Evolutionary conservation across 139 green algal species (phyloP), one percentile per base, ranked within the genome.

Genomic region (Volvox africanus): DNA sequence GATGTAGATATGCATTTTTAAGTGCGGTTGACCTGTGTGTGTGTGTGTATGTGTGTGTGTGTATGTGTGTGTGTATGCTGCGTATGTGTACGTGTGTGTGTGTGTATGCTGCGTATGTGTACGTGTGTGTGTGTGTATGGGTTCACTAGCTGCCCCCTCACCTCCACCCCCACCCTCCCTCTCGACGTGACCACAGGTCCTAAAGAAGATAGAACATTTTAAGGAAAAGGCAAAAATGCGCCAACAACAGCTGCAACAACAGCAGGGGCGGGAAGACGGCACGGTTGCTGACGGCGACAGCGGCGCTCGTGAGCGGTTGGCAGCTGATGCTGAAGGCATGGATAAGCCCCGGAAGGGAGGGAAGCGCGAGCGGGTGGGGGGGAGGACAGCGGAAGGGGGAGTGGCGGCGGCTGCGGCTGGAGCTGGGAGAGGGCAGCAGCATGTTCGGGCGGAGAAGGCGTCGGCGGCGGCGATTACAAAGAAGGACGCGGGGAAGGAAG

Each of bases 161-260:
- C n/a, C n/a, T n/a, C n/a, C n/a, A n/a, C n/a, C n/a, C n/a, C n/a
- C n/a, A n/a, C n/a, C n/a, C n/a, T n/a, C n/a, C n/a, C n/a, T 55
- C 44, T 55, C 5, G 44, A 55, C 9, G 44, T 55, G 26, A 36
- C 21, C 32, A 5, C 84, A 93, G 93, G 92, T 95, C 30, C 88
- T 97, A 18, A 94, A 94, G 86, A 89, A 94, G 82, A 88, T 93
- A 16, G 92, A 95, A 83, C 80, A 90, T 75, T 93, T 92, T 14
- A 44, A 61, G 17, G 83, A 80, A 28, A 81, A 85, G 87, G 68
- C 37, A 3, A 28, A 2, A 13, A 55, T 24, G 0, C 87, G 83
- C 0, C 28, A 82, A 86, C 78, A 88, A 21, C 32, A 91, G 73
- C 61, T 88, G 61, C 30, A 82, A 91, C 37, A 61, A 88, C 67